phyloP scores from a whole-genome alignment of 2,329 filamentous ascomycete species.

The Scedosporium apiospermum region DNA sequence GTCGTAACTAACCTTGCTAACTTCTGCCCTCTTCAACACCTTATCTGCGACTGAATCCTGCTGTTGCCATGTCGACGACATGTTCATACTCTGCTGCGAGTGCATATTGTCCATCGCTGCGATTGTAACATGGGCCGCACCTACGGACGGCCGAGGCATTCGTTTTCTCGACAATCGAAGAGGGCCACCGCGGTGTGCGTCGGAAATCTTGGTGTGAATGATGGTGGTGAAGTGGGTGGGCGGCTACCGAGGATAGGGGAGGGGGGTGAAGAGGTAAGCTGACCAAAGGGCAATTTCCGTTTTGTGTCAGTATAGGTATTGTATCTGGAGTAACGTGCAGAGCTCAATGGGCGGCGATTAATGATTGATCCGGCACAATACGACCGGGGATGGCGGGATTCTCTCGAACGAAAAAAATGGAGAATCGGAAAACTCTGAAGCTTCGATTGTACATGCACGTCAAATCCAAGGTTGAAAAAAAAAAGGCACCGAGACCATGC shows the following conservation, averaged over 20 bases:
- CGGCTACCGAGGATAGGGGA: neutral
- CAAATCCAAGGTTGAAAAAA: no score
- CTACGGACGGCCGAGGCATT: neutral
- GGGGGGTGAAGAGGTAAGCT: neutral
- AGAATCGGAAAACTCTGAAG: no score
- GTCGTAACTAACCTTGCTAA: constrained; percentile 55
- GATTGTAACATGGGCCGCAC: constrained; percentile 1
- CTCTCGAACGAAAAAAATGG: no score
- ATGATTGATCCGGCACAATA: neutral
- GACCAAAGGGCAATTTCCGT: neutral
- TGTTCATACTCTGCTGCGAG: constrained; percentile 23
- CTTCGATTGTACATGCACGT: no score
- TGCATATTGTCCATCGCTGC: neutral
- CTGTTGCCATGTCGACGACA: constrained; percentile 54
- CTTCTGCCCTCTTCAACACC: constrained; percentile 63
- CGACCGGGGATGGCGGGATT: neutral
- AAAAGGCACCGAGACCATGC: no score
- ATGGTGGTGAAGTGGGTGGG: neutral
- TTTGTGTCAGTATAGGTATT: neutral
- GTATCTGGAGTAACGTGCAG: neutral
- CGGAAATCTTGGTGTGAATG: neutral
- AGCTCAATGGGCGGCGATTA: neutral
- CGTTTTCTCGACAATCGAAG: neutral
- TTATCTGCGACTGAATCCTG: constrained; percentile 57
- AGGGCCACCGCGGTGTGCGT: neutral